A percentile compares a stretch with the other conserved stretches of the same genome.
Conservation (phyloP, 2,329 filamentous ascomycete species). For the Parastagonospora nodorum region DNA sequence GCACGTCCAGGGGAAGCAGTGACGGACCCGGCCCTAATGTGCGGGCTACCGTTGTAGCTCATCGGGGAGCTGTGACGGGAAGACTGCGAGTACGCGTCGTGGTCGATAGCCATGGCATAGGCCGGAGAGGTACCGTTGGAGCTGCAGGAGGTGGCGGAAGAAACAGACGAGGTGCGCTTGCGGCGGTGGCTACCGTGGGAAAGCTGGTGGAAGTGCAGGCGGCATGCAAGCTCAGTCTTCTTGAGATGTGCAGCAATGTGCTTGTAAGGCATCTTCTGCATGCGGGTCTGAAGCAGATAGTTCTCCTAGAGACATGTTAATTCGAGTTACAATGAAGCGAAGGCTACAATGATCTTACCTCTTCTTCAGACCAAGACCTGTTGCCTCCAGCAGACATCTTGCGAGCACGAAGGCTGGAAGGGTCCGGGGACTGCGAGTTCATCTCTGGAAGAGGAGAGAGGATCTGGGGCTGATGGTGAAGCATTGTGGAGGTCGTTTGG, state of each 20-base stretch:
- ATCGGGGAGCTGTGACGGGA: constrained; percentile 48
- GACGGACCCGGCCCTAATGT: constrained; percentile 36
- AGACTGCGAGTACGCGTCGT: constrained; percentile 43
- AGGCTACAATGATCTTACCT: constrained; percentile 61
- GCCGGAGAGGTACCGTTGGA: constrained; percentile 40
- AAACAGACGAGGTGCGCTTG: constrained; percentile 74
- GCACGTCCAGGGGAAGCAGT: constrained; percentile 62
- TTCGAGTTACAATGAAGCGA: neutral
- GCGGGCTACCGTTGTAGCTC: constrained; percentile 52
- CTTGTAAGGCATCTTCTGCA: constrained; percentile 90
- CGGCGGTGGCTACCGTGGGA: constrained; percentile 81
- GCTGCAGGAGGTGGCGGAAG: constrained; percentile 56
- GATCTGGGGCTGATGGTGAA: constrained; percentile 47
- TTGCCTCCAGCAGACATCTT: constrained; percentile 75
- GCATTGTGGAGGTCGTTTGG: constrained; percentile 29
- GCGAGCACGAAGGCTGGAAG: constrained; percentile 65
- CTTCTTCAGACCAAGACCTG: constrained; percentile 83
- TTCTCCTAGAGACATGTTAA: constrained; percentile 64
- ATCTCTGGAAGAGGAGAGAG: constrained; percentile 47
- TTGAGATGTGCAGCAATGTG: constrained; percentile 84
- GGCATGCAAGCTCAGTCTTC: constrained; percentile 86
- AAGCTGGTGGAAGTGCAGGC: constrained; percentile 84
- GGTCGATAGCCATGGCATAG: constrained; percentile 47
- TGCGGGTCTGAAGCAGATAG: constrained; percentile 80
- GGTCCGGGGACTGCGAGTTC: constrained; percentile 34